A percentile compares a stretch with the other conserved stretches of the same genome.
phyloP scores from a whole-genome alignment of 225 moss, liverwort and hornwort species.

The Sphagnum tenellum region DNA sequence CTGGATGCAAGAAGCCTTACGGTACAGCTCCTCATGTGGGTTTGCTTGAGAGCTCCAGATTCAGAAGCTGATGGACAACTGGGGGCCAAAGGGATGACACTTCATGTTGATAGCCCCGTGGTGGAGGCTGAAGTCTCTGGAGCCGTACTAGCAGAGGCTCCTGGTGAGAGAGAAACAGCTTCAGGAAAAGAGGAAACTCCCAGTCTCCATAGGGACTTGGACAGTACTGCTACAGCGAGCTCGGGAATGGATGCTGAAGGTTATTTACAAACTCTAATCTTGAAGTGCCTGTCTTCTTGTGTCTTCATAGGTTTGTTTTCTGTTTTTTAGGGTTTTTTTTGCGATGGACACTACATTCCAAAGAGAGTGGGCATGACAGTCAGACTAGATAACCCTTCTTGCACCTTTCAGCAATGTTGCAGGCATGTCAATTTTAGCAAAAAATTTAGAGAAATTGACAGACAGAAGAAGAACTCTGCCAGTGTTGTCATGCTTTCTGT shows the following conservation, averaged over 20 bases:
- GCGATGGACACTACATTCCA: too few relatives aligned
- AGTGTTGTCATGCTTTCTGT: too few relatives aligned
- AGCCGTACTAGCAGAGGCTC: conserved; percentile 11
- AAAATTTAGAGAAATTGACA: too few relatives aligned
- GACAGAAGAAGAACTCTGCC: too few relatives aligned
- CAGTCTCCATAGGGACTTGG: not conserved
- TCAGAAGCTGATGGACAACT: not conserved
- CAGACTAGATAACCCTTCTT: too few relatives aligned
- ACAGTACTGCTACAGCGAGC: conserved; percentile 4
- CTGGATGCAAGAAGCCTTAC: conserved; percentile 1
- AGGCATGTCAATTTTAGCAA: too few relatives aligned
- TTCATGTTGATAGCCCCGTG: conserved; percentile 3
- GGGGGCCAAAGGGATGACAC: conserved; percentile 3
- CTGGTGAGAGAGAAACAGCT: conserved; percentile 5
- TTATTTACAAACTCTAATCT: not conserved
- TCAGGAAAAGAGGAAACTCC: conserved; percentile 1
- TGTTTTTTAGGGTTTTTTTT: too few relatives aligned
- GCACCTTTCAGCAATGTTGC: too few relatives aligned
- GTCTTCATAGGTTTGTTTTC: too few relatives aligned
- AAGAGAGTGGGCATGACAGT: too few relatives aligned
- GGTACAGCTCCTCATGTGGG: conserved; percentile 3
- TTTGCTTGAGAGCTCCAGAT: too few relatives aligned
- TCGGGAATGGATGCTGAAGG: conserved; percentile 14
- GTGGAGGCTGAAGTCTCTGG: conserved; percentile 2
- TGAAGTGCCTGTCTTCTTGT: too few relatives aligned